Conservation (phyloP, 352 stramenopile genomes). For the Globisporangium mamillatum region DNA sequence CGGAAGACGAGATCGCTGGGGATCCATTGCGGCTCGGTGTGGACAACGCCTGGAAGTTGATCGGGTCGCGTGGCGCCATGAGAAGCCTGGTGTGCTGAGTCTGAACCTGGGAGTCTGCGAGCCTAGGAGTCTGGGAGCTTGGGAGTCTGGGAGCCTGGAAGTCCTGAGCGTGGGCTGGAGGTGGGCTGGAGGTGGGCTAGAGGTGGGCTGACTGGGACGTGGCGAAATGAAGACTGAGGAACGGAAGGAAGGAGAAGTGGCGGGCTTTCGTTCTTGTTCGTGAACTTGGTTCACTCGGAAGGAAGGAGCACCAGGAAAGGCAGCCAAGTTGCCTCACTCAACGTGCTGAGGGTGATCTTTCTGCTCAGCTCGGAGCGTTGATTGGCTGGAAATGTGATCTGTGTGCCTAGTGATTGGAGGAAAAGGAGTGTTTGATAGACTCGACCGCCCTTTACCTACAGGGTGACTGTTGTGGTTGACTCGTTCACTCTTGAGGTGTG, state of each 20-base stretch:
- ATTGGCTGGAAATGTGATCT: not conserved
- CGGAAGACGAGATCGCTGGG: not conserved
- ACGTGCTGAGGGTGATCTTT: not conserved
- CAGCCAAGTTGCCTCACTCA: not conserved
- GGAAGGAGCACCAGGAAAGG: not conserved
- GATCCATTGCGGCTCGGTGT: conserved; percentile 4
- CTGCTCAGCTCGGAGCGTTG: not conserved
- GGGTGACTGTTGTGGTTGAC: not conserved
- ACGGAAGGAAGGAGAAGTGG: not conserved
- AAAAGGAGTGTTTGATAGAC: not conserved
- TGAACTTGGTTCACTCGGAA: not conserved
- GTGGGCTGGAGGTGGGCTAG: too few relatives aligned
- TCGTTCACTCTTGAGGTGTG: too few relatives aligned
- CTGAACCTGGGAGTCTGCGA: not conserved
- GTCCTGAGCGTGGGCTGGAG: not conserved
- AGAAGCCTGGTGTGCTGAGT: too few relatives aligned
- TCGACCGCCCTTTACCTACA: not conserved
- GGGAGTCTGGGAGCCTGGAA: not conserved
- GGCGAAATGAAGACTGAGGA: conserved; percentile 4
- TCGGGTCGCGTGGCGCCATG: not conserved
- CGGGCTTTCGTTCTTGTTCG: not conserved
- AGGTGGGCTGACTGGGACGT: conserved; percentile 1
- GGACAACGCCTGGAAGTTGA: conserved; percentile 11
- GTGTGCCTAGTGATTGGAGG: not conserved
- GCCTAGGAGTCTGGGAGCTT: too few relatives aligned